Evolutionary conservation across 306 rosid genomes (phyloP).

Genomic region (Psophocarpus tetragonolobus): DNA sequence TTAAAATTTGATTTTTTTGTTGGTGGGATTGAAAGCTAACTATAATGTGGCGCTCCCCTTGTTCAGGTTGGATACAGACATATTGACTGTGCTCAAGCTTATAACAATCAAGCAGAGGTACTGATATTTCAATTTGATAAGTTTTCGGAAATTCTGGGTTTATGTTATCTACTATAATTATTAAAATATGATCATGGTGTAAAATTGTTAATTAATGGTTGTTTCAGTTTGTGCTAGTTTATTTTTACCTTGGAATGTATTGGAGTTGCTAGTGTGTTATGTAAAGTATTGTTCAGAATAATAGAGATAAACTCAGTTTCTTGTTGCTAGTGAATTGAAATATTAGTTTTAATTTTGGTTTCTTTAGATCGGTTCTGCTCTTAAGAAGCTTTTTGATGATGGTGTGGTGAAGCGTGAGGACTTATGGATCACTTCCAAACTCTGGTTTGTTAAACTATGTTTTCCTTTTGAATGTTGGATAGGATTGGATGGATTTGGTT

Average conservation of each 20-base stretch:
- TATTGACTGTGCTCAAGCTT: slow-evolving; percentile 66
- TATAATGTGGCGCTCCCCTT: neutral
- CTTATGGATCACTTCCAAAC: slow-evolving; percentile 79
- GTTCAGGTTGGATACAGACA: slow-evolving; percentile 63
- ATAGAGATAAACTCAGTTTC: neutral
- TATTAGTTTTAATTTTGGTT: neutral
- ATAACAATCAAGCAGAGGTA: slow-evolving; percentile 67
- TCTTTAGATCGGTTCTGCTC: slow-evolving; percentile 24
- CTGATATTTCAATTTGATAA: too few species aligned
- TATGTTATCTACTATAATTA: neutral
- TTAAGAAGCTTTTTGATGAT: slow-evolving; percentile 60
- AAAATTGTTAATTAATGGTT: neutral
- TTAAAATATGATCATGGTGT: neutral
- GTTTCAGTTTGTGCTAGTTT: neutral
- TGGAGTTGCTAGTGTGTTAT: neutral
- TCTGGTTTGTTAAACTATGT: slow-evolving; percentile 45
- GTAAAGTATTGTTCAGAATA: neutral
- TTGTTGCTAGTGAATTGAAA: neutral
- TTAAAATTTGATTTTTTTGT: neutral
- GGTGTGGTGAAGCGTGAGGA: slow-evolving; percentile 73
- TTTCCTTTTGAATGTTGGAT: neutral
- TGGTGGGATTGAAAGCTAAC: neutral
- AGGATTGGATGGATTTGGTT: neutral
- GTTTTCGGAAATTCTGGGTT: neutral
- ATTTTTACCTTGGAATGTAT: neutral